phyloP scores from a whole-genome alignment of 2,329 filamentous ascomycete genomes.

The Cladophialophora yegresii region DNA sequence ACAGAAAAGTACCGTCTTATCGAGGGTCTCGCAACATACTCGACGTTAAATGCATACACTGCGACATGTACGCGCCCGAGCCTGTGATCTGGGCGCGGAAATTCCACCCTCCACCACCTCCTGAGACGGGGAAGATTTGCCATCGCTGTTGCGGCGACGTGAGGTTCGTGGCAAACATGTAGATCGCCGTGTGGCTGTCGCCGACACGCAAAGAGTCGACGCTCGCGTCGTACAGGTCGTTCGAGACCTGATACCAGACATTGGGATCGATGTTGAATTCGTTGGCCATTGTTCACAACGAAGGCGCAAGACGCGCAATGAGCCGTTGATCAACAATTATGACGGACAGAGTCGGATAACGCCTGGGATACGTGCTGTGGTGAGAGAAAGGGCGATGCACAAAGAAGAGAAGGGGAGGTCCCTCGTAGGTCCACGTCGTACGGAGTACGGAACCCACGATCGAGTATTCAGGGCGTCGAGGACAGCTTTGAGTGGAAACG shows the following conservation, averaged over 20 bases:
- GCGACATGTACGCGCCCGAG: slow-evolving; percentile 6
- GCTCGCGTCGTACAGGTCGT: neutral
- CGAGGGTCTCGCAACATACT: too few relatives aligned
- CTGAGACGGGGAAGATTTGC: slow-evolving; percentile 5
- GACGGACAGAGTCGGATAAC: neutral
- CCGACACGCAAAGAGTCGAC: neutral
- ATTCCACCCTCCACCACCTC: slow-evolving; percentile 1
- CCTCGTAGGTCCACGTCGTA: neutral
- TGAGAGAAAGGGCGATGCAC: neutral
- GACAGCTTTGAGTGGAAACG: neutral
- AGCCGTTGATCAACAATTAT: neutral
- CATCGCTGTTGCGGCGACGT: slow-evolving; percentile 4
- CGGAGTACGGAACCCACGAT: too few relatives aligned
- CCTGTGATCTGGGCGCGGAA: slow-evolving; percentile 6
- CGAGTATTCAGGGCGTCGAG: neutral
- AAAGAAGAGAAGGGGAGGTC: neutral
- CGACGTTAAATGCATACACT: neutral
- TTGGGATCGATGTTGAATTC: slow-evolving; percentile 11
- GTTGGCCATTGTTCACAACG: neutral
- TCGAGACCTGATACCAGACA: slow-evolving; percentile 8
- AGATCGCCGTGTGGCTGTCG: slow-evolving; percentile 1
- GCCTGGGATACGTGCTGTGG: neutral
- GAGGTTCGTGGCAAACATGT: slow-evolving; percentile 4
- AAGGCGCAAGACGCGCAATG: neutral
- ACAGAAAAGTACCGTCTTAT: neutral